A percentile compares a stretch with the other conserved stretches of the same genome.
These are phyloP conservation scores for Umbelopsis vinacea DNA, from an alignment of 192 early-diverging fungal genomes.

Conservation along the genomic window DNA sequence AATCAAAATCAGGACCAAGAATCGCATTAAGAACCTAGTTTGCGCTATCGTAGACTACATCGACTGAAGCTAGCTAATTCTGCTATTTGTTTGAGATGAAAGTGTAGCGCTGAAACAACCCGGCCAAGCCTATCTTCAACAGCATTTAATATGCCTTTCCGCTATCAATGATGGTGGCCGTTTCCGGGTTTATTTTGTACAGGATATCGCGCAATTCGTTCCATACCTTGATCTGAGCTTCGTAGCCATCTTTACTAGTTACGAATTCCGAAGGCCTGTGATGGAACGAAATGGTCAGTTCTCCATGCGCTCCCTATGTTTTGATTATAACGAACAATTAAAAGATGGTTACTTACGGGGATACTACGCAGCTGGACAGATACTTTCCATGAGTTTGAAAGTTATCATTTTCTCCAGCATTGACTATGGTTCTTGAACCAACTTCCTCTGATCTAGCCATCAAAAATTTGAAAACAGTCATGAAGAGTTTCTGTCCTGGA, in stretches of 20 bases:
- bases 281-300: not conserved
- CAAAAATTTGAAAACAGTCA: not conserved
- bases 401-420: not conserved
- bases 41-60: too few species aligned
- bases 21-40: too few species aligned
- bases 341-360: not conserved
- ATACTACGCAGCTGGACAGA: not conserved
- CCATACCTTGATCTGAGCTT: not conserved
- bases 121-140: too few species aligned
- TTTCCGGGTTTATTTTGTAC: not conserved
- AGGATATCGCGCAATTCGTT: not conserved
- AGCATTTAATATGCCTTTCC: too few species aligned
- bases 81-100: too few species aligned
- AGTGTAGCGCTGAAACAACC: too few species aligned
- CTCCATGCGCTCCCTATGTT: not conserved
- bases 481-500: too few species aligned
- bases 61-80: too few species aligned
- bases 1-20: too few species aligned
- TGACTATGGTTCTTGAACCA: not conserved
- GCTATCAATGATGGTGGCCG: not conserved
- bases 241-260: not conserved
- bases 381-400: slow-evolving; percentile 14
- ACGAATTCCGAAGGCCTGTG: not conserved
- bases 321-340: not conserved
- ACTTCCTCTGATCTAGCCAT: not conserved